Conservation (phyloP, 306 rosid genomes). For the Trifolium fragiferum region DNA sequence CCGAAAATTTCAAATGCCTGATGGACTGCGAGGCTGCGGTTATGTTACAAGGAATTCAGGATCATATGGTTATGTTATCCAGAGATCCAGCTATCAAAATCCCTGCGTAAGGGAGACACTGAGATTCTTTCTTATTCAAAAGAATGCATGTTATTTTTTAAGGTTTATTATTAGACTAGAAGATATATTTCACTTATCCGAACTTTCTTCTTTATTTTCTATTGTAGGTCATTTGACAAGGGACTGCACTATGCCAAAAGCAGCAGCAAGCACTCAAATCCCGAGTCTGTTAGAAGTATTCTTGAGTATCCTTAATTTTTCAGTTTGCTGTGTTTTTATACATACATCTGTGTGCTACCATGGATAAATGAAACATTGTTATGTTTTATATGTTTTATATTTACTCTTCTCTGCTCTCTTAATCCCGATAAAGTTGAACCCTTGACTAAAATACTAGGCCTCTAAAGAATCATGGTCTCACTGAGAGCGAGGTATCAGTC, state of each 20-base stretch:
- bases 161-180: background rate
- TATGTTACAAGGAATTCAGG: constrained; percentile 71
- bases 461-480: constrained; percentile 62
- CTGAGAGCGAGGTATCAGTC: constrained; percentile 72
- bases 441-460: constrained; percentile 72
- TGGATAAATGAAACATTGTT: constrained; percentile 24
- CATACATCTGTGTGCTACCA: constrained; percentile 3
- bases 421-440: constrained; percentile 43
- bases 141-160: too few relatives aligned
- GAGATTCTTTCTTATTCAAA: constrained; percentile 12
- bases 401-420: background rate
- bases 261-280: constrained; percentile 50
- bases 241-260: constrained; percentile 81
- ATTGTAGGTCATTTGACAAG: constrained; percentile 72
- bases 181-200: constrained; percentile 22
- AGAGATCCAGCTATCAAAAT: constrained; percentile 77
- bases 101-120: constrained; percentile 60
- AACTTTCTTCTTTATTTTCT: constrained; percentile 33
- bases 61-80: constrained; percentile 70
- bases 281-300: constrained; percentile 55
- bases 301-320: constrained; percentile 81
- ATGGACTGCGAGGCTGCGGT: constrained; percentile 87
- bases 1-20: constrained; percentile 69
- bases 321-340: background rate
- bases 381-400: constrained; percentile 8